Base-by-base conservation (phyloP, 108 stramenopile species). In the Nitzschia putrida region DNA sequence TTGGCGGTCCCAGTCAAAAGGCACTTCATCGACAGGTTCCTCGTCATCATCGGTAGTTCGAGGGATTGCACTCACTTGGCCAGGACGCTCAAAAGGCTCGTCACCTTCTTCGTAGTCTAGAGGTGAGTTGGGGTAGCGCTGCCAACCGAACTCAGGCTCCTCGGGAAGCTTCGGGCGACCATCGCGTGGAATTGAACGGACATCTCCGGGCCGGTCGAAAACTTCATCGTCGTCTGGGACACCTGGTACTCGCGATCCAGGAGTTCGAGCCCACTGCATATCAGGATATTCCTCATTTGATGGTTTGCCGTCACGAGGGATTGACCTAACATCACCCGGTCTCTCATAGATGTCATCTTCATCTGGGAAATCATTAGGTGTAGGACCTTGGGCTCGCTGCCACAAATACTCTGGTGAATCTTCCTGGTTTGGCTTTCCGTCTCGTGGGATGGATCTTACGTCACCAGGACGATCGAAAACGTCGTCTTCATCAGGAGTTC, bases 271-370 rank as follows among this genome's bases (percentile, higher is more conserved):
- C 69, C 69, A 71, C 10, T 38, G 29, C 50, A 61, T 37, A n/a
- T 59, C 58, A 10, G 69, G 69, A 20, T 34, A 40, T 23, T 71
- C 69, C 16, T 59, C 44, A 0, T 45, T 42, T n/a, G 23, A 8
- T 23, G 69, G 69, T 8, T 71, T 71, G 8, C 69, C 69, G 50
- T 71, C 75, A 11, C 69, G 69, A 9, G 69, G 69, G 38, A 71
- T 71, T 10, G 59, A 61, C 53, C 57, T 63, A 2, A 71, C 58
- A 53, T 71, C 69, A 49, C 69, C 69, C 0, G 69, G 69, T 40
- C 58, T 16, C 20, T 71, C 57, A 43, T 37, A 71, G 16, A 60
- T 42, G 24, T 59, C 41, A 10, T 68, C 67, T 23, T 68, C 67
- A 11, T 56, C 54, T 39, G 44, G 56, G 11, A 37, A 37, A 5